A percentile compares a stretch with the other conserved stretches of the same genome.
Evolutionary conservation across 441 rosid species (phyloP).

Genomic region (Macaranga tanarius): DNA sequence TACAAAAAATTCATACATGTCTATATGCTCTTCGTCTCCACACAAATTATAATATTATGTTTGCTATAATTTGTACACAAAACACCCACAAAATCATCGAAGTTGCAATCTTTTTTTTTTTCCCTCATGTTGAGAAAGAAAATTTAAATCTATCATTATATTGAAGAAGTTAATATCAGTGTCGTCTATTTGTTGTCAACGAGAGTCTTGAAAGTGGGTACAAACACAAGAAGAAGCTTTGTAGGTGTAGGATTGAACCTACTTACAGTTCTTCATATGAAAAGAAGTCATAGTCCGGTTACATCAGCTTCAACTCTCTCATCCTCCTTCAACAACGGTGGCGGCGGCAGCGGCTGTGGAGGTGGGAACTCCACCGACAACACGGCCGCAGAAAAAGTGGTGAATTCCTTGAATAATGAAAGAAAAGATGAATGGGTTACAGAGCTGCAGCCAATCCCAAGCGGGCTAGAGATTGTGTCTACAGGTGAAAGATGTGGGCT

Average conservation of each 20-base stretch:
- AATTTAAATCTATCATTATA: no score
- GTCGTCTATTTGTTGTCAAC: conserved; percentile 30
- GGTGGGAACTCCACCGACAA: conserved; percentile 26
- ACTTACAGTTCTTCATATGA: conserved; percentile 53
- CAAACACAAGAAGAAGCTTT: conserved; percentile 27
- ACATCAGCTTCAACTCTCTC: conserved; percentile 59
- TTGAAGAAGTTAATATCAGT: no score
- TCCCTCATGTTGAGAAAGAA: no score
- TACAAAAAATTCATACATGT: no score
- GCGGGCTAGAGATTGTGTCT: conserved; percentile 35
- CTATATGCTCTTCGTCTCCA: no score
- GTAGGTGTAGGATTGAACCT: conserved; percentile 38
- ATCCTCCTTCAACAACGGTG: conserved; percentile 44
- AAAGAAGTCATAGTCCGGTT: conserved; percentile 61
- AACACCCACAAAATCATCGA: no score
- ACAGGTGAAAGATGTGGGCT: conserved; percentile 41
- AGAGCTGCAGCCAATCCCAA: conserved; percentile 40
- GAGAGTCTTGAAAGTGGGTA: conserved; percentile 34
- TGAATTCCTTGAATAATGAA: conserved; percentile 16
- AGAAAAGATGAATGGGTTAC: conserved; percentile 47
- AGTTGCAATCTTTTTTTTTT: no score
- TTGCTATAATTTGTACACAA: no score
- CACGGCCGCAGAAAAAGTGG: conserved; percentile 25
- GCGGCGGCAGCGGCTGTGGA: conserved; percentile 15
- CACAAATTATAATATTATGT: no score